Conservation (phyloP, 176 grass and related monocot species). For the Juncus inflexus region DNA sequence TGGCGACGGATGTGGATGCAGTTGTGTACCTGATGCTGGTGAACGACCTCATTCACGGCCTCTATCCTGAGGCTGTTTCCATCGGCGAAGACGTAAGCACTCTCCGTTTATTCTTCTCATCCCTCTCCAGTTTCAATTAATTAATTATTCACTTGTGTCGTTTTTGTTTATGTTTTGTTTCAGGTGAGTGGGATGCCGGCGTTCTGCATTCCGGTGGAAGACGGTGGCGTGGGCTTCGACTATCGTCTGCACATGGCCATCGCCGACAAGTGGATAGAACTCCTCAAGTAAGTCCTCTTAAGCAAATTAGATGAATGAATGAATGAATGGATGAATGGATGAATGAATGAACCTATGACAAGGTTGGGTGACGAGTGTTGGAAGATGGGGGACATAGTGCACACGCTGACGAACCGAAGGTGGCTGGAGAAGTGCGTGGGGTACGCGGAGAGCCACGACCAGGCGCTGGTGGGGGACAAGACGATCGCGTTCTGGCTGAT, state of each 20-base stretch:
- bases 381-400: constrained; percentile 89
- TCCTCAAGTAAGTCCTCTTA: constrained; percentile 49
- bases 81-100: constrained; percentile 88
- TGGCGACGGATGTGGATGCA: constrained; percentile 79
- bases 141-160: background rate
- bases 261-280: constrained; percentile 90
- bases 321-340: background rate
- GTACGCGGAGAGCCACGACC: constrained; percentile 98
- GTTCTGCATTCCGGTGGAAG: constrained; percentile 66
- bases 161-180: constrained; percentile 31
- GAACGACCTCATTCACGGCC: constrained; percentile 84
- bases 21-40: constrained; percentile 90
- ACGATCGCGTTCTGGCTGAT: constrained; percentile 97
- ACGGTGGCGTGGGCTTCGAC: constrained; percentile 82
- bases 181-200: constrained; percentile 94
- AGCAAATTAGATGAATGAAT: background rate
- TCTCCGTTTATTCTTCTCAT: constrained; percentile 17
- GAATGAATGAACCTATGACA: background rate
- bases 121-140: constrained; percentile 19
- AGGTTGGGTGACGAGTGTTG: constrained; percentile 81
- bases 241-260: constrained; percentile 92
- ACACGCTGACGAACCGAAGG: constrained; percentile 89
- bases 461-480: constrained; percentile 98
- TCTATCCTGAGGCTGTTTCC: constrained; percentile 67
- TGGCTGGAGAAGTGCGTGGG: constrained; percentile 91